Base-by-base conservation (phyloP, 2,329 filamentous ascomycete species). In the Neonectria hederae region DNA sequence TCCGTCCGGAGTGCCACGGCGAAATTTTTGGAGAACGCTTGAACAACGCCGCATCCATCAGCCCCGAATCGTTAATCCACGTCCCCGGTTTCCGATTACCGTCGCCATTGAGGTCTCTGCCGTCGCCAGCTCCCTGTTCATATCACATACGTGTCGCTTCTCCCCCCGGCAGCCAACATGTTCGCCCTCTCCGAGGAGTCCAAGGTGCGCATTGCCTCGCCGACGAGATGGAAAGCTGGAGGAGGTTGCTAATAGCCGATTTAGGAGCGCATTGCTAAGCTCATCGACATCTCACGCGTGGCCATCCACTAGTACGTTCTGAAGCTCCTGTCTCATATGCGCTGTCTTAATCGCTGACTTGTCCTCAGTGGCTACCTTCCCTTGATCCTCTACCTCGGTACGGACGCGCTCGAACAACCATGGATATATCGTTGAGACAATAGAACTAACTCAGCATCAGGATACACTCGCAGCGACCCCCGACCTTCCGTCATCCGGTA, bases 381-480 rank as follows among this genome's bases (percentile, higher is more conserved):
- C 74, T 82, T 99, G 81, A 97, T 99, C 79, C 87, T 99, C 80
- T 99, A 98, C 82, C 91, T 99, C 75, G 96, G 93, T 96, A 90
- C 76, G 79, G 61, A 55, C 30, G 42, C 58, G 60, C 82, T 64
- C 63, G 35, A 68, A 52, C 49, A 54, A 62, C 46, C 3, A 26
- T 28, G 35, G 32, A 38, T 38, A 57, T 58, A 9, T 57, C 49
- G 40, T 58, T 52, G 28, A 61, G 48, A 61, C 35, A 21, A 59
- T 56, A 55, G 61, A 59, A 75, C 75, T 80, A 58, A 80, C 64
- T 24, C 48, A 28, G 10, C 45, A 56, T 67, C 75, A 96, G 92
- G 95, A 74, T 98, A 97, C 84, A 97, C 95, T 59, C 91, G 92
- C 80, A 98, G 94, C 85, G 92, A 95, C 80, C 96, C 96, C 43